Conservation (phyloP, 163 green algal genomes). For the Dunaliella salina region DNA sequence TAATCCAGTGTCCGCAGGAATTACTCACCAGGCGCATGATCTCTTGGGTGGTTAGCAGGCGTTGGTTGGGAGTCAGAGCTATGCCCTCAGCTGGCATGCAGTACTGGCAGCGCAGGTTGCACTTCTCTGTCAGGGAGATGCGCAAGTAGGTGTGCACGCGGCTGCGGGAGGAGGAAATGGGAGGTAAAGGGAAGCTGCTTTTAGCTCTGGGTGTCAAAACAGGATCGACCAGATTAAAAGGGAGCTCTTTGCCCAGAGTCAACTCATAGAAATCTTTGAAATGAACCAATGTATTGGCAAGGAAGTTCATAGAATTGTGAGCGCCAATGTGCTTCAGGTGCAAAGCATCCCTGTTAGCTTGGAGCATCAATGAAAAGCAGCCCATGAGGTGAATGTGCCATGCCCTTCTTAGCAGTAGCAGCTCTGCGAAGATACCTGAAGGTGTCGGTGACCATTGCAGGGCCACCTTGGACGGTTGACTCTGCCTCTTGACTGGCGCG, state of each 20-base stretch:
- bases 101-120: conserved; percentile 97
- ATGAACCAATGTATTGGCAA: too few species aligned
- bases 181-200: neutral
- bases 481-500: conserved; percentile 2
- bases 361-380: too few species aligned
- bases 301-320: too few species aligned
- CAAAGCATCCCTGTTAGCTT: too few species aligned
- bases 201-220: too few species aligned
- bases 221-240: too few species aligned
- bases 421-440: conserved; percentile 49
- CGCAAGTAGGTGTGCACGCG: conserved; percentile 92
- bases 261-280: too few species aligned
- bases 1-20: too few species aligned
- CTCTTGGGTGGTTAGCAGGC: conserved; percentile 72
- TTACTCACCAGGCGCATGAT: conserved; percentile 76
- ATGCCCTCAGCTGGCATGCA: conserved; percentile 97
- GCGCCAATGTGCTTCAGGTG: too few species aligned
- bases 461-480: conserved; percentile 15
- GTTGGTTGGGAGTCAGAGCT: conserved; percentile 70
- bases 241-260: too few species aligned
- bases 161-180: conserved; percentile 38
- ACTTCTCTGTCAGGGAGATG: conserved; percentile 95
- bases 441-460: conserved; percentile 64
- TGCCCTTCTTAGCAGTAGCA: too few species aligned
- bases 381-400: too few species aligned